Base-by-base conservation (phyloP, 2,329 filamentous ascomycete genomes). In the Neodidymelliopsis sp. region DNA sequence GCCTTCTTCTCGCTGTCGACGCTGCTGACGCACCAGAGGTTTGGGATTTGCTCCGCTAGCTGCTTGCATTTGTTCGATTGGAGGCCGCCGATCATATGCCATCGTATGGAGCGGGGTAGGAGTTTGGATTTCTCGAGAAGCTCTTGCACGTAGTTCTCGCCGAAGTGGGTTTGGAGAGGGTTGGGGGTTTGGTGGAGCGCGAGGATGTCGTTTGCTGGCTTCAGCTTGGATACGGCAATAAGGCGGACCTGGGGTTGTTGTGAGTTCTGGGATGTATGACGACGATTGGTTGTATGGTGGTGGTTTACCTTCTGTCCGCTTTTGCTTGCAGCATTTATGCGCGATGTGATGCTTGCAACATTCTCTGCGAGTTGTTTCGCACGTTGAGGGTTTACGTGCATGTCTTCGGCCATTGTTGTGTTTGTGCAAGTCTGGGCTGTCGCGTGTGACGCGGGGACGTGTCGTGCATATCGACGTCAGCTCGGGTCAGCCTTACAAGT, bases 61-160 rank as follows among this genome's bases (percentile, higher is more conserved):
- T 84, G 83, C 64, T 91, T 91, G 81, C 91, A 96, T 78, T 97
- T 96, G 62, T 92, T 95, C 11, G 89, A 92, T 75, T 99, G 94
- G 28, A 99, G 77, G 0, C 89, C 91, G 28, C 94, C 94, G 70
- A 97, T 99, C 74, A 97, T 97, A 74, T 99, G 94, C 94, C 94
- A 99, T 63, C 82, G 82, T 59, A 99, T 89, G 24, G 81, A 82
- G 33, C 77, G 76, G 0, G 94, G 93, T 9, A 99, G 82, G 15
- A 96, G 71, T 25, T 83, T 81, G 1, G 91, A 88, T 74, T 99
- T 99, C 71, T 96, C 88, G 50, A 82, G 81, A 43, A 99, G 83
- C 74, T 99, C 94, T 63, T 81, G 77, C 25, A 76, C 74, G 77
- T 99, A 99, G 79, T 99, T 99, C 76, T 99, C 94, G 63, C 94